Percentiles rank a stretch among this genome's conserved stretches.
These are phyloP conservation scores for Pyrenochaeta sp. DNA, from an alignment of 2,329 filamentous ascomycete species.

Conservation along the genomic window DNA sequence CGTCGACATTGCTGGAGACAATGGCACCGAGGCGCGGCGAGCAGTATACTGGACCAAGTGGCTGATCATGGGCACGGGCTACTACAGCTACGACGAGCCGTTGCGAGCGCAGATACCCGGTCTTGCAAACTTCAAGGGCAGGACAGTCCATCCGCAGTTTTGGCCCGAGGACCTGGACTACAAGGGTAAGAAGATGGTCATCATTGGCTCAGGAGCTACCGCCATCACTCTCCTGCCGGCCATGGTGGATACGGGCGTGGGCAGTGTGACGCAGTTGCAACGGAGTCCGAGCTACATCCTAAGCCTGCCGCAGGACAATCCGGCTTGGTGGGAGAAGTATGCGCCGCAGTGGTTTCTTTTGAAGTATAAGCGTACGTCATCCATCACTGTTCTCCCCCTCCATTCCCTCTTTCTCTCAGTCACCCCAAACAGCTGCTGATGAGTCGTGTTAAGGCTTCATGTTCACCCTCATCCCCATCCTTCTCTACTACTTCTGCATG, in stretches of 20 bases:
- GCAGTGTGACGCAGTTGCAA: conserved; percentile 80
- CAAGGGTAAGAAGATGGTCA: conserved; percentile 70
- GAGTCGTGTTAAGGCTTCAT: conserved; percentile 47
- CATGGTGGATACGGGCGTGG: conserved; percentile 68
- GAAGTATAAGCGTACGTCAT: conserved; percentile 54
- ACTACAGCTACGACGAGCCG: conserved; percentile 76
- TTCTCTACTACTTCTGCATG: conserved; percentile 62
- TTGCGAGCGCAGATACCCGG: conserved; percentile 70
- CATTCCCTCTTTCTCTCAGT: no score
- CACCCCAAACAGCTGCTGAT: neutral
- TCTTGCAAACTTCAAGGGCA: conserved; percentile 70
- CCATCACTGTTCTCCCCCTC: neutral
- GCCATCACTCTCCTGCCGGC: conserved; percentile 79
- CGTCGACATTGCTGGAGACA: conserved; percentile 32
- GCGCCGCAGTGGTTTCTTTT: conserved; percentile 60
- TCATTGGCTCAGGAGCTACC: conserved; percentile 82
- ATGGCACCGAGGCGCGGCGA: conserved; percentile 40
- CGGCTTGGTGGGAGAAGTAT: conserved; percentile 46
- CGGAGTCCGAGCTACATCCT: conserved; percentile 73
- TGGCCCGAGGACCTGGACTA: conserved; percentile 77
- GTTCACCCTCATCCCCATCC: conserved; percentile 58
- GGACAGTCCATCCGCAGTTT: conserved; percentile 75
- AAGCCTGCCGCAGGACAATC: conserved; percentile 56
- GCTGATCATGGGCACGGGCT: conserved; percentile 71
- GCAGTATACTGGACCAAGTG: conserved; percentile 55